Evolutionary conservation across 805 yeast species (phyloP), one percentile per base, ranked within the genome.

Genomic region (Kodamaea hsintzibuensis): DNA sequence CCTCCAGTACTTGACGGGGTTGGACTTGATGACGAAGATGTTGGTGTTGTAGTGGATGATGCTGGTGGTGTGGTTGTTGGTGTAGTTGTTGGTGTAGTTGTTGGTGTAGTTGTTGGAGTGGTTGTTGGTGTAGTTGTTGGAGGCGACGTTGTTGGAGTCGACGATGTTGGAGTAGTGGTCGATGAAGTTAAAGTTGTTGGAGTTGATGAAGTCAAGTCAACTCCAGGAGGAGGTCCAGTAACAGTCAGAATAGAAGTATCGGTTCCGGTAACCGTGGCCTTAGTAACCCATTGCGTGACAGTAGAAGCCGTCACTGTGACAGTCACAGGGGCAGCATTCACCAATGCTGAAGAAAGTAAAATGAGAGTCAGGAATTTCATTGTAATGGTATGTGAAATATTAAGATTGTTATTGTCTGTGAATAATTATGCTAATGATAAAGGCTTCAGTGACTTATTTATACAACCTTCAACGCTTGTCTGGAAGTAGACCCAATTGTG

Each of bases 111-210:
- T 2, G 44, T 17, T 35, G 61, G 27, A 19, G 53, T 39, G 27
- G 62, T 35, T 19, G 58, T 6, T 16, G 52, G 33, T 2, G 55
- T 40, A 9, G 42, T 22, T 13, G 18, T 19, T 3, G 30, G n/a
- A n/a, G n/a, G n/a, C n/a, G 45, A 35, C 2, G 51, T 14, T 39
- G 42, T 5, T 38, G 42, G 16, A 35, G 40, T 17, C 7, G 22
- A 14, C 18, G 45, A 9, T 16, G 49, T 6, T 13, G 49, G 17
- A 18, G 38, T 16, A 2, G n/a, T n/a, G n/a, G n/a, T n/a, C n/a
- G n/a, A n/a, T n/a, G n/a, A n/a, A n/a, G 19, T 9, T 12, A 7
- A 30, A 5, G 35, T 30, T 5, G 35, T 30, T 9, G 35, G 35
- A 8, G 35, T 30, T 12, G 35, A 16, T 6, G 33, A 27, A 27